Evolutionary conservation across 2,329 filamentous ascomycete genomes (phyloP).

Genomic region (Colletotrichum costaricense): DNA sequence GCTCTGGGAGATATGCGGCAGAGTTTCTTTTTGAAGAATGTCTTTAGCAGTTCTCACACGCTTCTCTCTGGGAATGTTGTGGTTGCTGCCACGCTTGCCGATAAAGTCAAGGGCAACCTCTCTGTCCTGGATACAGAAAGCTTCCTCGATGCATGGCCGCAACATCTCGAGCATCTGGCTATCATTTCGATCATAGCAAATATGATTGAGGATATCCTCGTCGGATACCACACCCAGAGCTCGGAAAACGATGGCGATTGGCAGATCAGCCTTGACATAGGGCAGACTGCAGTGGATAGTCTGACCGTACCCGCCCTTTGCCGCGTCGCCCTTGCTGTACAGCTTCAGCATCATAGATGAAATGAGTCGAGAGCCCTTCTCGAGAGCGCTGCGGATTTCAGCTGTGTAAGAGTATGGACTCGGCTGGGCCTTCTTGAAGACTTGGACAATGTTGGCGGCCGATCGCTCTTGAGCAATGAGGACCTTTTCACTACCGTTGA

Average conservation of each 20-base stretch:
- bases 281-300: conserved; percentile 92
- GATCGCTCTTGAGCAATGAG: conserved; percentile 97
- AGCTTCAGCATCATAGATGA: conserved; percentile 93
- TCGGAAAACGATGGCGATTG: conserved; percentile 94
- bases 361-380: conserved; percentile 95
- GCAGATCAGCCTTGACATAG: conserved; percentile 93
- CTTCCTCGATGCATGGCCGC: conserved; percentile 96
- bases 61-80: conserved; percentile 75
- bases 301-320: conserved; percentile 84
- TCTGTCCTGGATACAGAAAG: conserved; percentile 94
- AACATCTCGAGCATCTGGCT: conserved; percentile 98
- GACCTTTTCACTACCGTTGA: conserved; percentile 99
- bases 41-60: conserved; percentile 93
- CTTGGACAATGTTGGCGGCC: conserved; percentile 97
- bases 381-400: conserved; percentile 94
- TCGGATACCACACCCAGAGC: conserved; percentile 96
- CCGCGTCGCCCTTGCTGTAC: conserved; percentile 83
- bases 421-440: conserved; percentile 97
- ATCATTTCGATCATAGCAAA: conserved; percentile 95
- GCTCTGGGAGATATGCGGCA: conserved; percentile 95
- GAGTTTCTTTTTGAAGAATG: conserved; percentile 94
- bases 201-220: conserved; percentile 97
- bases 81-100: conserved; percentile 84
- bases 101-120: conserved; percentile 96
- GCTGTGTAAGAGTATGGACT: conserved; percentile 93